A percentile compares a stretch with the other conserved stretches of the same genome.
These are phyloP conservation scores for Glycine latifolia DNA, from an alignment of 306 rosid genomes.

Conservation along the genomic window DNA sequence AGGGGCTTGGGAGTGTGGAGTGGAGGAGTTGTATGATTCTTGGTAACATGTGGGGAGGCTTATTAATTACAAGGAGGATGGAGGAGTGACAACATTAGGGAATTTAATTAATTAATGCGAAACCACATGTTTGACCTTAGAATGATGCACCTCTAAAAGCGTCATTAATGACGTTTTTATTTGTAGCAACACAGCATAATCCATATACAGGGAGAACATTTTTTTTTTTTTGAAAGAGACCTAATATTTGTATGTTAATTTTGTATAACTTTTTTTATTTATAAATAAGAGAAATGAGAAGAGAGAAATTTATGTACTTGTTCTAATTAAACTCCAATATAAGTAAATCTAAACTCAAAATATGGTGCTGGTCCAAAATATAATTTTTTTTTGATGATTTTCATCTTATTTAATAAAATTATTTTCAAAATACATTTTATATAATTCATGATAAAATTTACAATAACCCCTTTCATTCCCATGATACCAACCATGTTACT, in stretches of 20 bases:
- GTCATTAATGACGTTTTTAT: constrained; percentile 57
- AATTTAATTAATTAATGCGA: background rate
- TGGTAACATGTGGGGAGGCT: constrained; percentile 34
- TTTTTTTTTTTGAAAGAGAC: background rate
- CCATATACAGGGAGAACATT: background rate
- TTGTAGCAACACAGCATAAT: background rate
- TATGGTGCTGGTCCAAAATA: too few relatives aligned
- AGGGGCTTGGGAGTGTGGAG: background rate
- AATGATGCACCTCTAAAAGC: constrained; percentile 27
- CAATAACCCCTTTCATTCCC: too few relatives aligned
- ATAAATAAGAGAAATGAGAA: too few relatives aligned
- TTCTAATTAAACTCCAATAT: too few relatives aligned
- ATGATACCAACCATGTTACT: too few relatives aligned
- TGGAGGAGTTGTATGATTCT: constrained; percentile 39
- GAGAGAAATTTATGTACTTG: too few relatives aligned
- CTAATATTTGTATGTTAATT: background rate
- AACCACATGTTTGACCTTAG: constrained; percentile 34
- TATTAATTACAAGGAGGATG: background rate
- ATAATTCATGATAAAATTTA: too few relatives aligned
- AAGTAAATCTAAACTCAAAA: too few relatives aligned
- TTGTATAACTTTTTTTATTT: background rate
- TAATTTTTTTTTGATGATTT: too few relatives aligned
- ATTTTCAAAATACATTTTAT: too few relatives aligned
- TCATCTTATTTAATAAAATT: too few relatives aligned
- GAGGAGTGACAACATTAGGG: background rate